phyloP scores from a whole-genome alignment of 768 basidiomycete genomes.

The Termitomyces sp. region DNA sequence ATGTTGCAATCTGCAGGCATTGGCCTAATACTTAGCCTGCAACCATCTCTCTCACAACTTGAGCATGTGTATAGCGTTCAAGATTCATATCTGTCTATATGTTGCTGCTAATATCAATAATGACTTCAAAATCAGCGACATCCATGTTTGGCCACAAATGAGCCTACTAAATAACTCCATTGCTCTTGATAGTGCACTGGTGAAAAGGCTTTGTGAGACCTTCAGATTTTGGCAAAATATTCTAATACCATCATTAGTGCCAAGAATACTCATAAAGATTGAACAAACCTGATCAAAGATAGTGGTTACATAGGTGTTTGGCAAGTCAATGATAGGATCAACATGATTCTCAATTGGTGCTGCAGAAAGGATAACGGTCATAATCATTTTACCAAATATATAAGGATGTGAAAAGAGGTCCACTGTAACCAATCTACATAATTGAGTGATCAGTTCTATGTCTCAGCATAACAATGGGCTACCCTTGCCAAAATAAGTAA shows the following conservation, averaged over 20 bases:
- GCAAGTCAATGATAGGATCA: constrained; percentile 68
- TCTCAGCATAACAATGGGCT: neutral
- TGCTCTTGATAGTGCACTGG: constrained; percentile 63
- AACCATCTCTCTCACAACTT: too few species aligned
- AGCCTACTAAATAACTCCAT: constrained; percentile 42
- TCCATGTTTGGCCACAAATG: too few species aligned
- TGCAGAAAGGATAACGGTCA: constrained; percentile 49
- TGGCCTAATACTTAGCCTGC: too few species aligned
- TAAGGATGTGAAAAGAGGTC: constrained; percentile 20
- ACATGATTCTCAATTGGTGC: constrained; percentile 64
- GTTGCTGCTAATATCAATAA: too few species aligned
- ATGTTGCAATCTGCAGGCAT: too few species aligned
- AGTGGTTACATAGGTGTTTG: constrained; percentile 77
- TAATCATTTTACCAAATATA: neutral
- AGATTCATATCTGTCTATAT: too few species aligned
- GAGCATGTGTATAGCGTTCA: too few species aligned
- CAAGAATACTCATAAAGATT: too few species aligned
- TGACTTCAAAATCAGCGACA: too few species aligned
- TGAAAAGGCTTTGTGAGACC: constrained; percentile 60
- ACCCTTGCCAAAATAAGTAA: constrained; percentile 68
- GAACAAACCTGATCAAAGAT: constrained; percentile 67
- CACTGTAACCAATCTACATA: constrained; percentile 69
- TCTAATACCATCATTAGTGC: constrained; percentile 28
- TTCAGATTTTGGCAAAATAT: constrained; percentile 65
- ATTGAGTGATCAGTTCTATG: too few species aligned